Conservation (phyloP, 306 rosid species). For the Vicia faba region DNA sequence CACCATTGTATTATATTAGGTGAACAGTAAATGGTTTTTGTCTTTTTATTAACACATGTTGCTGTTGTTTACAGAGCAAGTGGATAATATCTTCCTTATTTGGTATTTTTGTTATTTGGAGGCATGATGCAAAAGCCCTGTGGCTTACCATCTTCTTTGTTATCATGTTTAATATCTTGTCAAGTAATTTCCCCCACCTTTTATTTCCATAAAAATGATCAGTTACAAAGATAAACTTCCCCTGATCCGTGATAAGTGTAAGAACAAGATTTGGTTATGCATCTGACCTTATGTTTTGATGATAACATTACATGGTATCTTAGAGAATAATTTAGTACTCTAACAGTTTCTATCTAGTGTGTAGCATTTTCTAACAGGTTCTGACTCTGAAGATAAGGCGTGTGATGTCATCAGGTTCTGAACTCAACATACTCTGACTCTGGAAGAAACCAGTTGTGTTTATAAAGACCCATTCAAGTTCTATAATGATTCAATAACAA, state of each 20-base stretch:
- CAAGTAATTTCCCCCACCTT: constrained; percentile 52
- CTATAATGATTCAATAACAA: too few species aligned
- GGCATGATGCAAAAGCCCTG: constrained; percentile 73
- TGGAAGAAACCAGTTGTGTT: too few species aligned
- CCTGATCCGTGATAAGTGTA: background rate
- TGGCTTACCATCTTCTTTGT: constrained; percentile 67
- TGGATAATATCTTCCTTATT: constrained; percentile 57
- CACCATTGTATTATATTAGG: background rate
- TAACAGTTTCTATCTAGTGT: too few species aligned
- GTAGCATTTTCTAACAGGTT: too few species aligned
- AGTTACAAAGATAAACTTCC: background rate
- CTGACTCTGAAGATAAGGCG: too few species aligned
- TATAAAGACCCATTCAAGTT: too few species aligned
- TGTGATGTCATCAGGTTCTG: too few species aligned
- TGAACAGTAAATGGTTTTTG: background rate
- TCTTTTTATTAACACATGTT: constrained; percentile 19
- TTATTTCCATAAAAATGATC: constrained; percentile 12
- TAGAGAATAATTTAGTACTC: too few species aligned
- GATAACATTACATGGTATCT: too few species aligned
- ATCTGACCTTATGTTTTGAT: too few species aligned
- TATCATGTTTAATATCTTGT: constrained; percentile 40
- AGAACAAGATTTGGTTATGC: too few species aligned
- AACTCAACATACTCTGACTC: too few species aligned
- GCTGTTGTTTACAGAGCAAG: constrained; percentile 62
- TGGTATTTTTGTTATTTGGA: constrained; percentile 53